Evolutionary conservation across 2,329 filamentous ascomycete species (phyloP).

Genomic region (Anisogramma anomala): DNA sequence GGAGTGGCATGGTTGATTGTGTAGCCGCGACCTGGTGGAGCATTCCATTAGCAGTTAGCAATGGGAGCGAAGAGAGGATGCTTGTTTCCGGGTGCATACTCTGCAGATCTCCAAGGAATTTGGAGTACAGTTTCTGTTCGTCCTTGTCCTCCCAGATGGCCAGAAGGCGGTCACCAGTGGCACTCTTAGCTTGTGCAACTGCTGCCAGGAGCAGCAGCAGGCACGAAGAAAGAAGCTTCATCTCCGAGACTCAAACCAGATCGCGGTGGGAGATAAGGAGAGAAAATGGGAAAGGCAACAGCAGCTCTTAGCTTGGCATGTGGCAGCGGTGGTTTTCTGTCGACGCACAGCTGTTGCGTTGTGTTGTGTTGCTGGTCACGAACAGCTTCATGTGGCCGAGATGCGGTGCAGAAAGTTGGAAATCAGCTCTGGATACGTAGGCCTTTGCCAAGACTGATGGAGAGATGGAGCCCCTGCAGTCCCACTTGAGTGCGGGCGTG

Average conservation of each 20-base stretch:
- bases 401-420: constrained; percentile 6
- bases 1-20: constrained; percentile 70
- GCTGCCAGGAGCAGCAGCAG: constrained; percentile 55
- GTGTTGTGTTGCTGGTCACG: neutral
- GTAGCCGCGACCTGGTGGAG: constrained; percentile 62
- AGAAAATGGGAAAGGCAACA: constrained; percentile 5
- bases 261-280: constrained; percentile 12
- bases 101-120: constrained; percentile 63
- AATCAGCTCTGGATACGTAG: constrained; percentile 25
- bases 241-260: constrained; percentile 29
- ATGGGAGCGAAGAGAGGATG: constrained; percentile 6
- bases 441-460: constrained; percentile 23
- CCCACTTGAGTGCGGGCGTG: constrained; percentile 3
- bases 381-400: neutral
- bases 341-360: constrained; percentile 5
- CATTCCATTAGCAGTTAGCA: constrained; percentile 18
- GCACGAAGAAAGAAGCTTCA: constrained; percentile 66
- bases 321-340: constrained; percentile 9
- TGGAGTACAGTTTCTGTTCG: constrained; percentile 73
- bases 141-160: constrained; percentile 74
- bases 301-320: constrained; percentile 13
- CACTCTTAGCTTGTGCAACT: constrained; percentile 65
- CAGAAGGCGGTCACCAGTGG: constrained; percentile 66
- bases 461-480: constrained; percentile 6
- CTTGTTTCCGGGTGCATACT: constrained; percentile 32